Evolutionary conservation across 805 yeast genomes (phyloP), one percentile per base, ranked within the genome.

Genomic region (Ogataea zsoltii): DNA sequence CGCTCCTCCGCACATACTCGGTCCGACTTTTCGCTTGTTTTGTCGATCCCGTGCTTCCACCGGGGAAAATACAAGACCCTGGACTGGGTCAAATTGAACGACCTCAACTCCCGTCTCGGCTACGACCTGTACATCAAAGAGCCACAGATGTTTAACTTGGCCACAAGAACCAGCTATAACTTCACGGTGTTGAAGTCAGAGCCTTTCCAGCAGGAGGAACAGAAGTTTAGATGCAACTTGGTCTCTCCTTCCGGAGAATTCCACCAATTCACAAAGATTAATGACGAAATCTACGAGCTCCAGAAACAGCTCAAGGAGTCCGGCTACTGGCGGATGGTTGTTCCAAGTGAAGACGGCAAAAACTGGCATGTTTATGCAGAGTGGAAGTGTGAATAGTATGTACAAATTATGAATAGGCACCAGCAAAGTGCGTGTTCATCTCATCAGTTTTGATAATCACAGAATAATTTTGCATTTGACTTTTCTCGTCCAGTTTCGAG

Each of bases 361-460:
- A 83, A 89, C 43, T 88, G 96, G 88, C 85, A 89, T 57, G 88
- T 87, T 3, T 89, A 88, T 67, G 90, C 96, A 12, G 96, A 90
- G 65, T 92, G 99, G 99, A 70, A 71, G 26, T 85, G 92, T 63
- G 63, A 36, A 11, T 46, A 26, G 29, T 25, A 11, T 28, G 5
- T 28, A 13, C 31, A 28, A 21, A 23, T 19, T 9, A 21, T 21
- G 25, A 21, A 9, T 9, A 21, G 25, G 9, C 25, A 6, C 19
- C 12, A 30, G 43, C 29, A 13, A 26, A 6, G 25, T 3, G 23
- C 11, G 6, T 28, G 15, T 11, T 13, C n/a, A 28, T 13, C 31
- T 11, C 31, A 13, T 28, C 31, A 28, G 13, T 29, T 45, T 42
- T 37, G 21, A 33, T 15, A 41, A 31, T 39, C 32, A 41, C 9